These are phyloP conservation scores for Yamadazyma endophytica DNA, from an alignment of 805 yeast species.

Conservation along the genomic window DNA sequence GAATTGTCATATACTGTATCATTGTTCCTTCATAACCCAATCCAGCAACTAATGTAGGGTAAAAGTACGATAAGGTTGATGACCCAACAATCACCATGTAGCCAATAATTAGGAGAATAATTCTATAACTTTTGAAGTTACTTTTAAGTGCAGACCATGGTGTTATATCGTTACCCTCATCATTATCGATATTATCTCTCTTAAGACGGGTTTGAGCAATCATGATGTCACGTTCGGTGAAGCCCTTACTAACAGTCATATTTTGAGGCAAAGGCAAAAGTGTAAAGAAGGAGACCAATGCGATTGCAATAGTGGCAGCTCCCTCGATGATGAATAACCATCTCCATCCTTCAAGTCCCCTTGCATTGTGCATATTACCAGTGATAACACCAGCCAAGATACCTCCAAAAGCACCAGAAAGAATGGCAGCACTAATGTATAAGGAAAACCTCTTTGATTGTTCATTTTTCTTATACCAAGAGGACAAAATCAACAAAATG, in stretches of 20 bases:
- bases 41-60: conserved; percentile 8
- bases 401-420: conserved; percentile 38
- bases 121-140: conserved; percentile 7
- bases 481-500: conserved; percentile 31
- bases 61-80: conserved; percentile 8
- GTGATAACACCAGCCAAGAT: conserved; percentile 33
- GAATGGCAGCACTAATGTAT: conserved; percentile 30
- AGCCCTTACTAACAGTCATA: conserved; percentile 5
- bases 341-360: conserved; percentile 46
- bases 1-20: conserved; percentile 9
- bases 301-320: conserved; percentile 47
- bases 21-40: conserved; percentile 7
- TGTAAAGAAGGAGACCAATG: conserved; percentile 33
- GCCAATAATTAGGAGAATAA: conserved; percentile 5
- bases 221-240: conserved; percentile 6
- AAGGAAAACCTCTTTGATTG: conserved; percentile 31
- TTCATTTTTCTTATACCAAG: conserved; percentile 37
- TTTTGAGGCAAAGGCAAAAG: conserved; percentile 10
- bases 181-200: conserved; percentile 7
- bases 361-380: background rate
- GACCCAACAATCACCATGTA: conserved; percentile 9
- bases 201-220: conserved; percentile 4
- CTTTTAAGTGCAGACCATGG: conserved; percentile 2
- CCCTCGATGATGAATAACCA: conserved; percentile 69
- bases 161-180: conserved; percentile 2